Percentiles rank a stretch among this genome's conserved stretches.
Evolutionary conservation across 768 basidiomycete genomes (phyloP).

Genomic region (Boletus coccyginus): DNA sequence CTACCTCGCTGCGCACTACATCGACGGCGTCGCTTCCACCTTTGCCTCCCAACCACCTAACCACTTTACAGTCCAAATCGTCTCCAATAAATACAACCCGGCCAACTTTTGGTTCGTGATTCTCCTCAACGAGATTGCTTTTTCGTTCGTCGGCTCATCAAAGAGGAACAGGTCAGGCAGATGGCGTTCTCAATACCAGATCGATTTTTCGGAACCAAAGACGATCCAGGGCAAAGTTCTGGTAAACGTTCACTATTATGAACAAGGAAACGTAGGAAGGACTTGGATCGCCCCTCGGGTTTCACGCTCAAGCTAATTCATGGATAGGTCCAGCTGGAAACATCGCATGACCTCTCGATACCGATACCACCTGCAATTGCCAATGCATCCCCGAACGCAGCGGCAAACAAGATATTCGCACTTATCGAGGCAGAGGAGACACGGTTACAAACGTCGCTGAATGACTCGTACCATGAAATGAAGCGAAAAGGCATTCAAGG

Average conservation of each 20-base stretch:
- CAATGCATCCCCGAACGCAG: slow-evolving; percentile 46
- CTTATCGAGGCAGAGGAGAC: slow-evolving; percentile 79
- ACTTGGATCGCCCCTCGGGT: background rate
- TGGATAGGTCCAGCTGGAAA: slow-evolving; percentile 82
- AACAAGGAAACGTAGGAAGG: slow-evolving; percentile 83
- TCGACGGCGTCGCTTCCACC: slow-evolving; percentile 72
- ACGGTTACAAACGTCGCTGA: slow-evolving; percentile 75
- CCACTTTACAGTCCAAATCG: slow-evolving; percentile 72
- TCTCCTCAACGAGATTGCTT: background rate
- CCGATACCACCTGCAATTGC: slow-evolving; percentile 57
- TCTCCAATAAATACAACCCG: slow-evolving; percentile 96
- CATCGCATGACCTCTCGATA: slow-evolving; percentile 66
- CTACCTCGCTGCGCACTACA: slow-evolving; percentile 81
- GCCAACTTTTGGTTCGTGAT: slow-evolving; percentile 80
- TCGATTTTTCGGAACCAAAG: slow-evolving; percentile 59
- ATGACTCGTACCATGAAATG: slow-evolving; percentile 84
- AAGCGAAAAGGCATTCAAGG: slow-evolving; percentile 93
- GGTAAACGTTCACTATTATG: slow-evolving; percentile 94
- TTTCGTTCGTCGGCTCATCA: background rate
- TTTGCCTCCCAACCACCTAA: slow-evolving; percentile 52
- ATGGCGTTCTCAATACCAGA: slow-evolving; percentile 86
- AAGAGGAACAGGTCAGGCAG: slow-evolving; percentile 72
- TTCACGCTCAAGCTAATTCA: background rate
- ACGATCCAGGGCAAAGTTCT: slow-evolving; percentile 70
- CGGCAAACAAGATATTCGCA: slow-evolving; percentile 73